Conservation (phyloP, 140 eudicot genomes). For the Stevia rebaudiana region DNA sequence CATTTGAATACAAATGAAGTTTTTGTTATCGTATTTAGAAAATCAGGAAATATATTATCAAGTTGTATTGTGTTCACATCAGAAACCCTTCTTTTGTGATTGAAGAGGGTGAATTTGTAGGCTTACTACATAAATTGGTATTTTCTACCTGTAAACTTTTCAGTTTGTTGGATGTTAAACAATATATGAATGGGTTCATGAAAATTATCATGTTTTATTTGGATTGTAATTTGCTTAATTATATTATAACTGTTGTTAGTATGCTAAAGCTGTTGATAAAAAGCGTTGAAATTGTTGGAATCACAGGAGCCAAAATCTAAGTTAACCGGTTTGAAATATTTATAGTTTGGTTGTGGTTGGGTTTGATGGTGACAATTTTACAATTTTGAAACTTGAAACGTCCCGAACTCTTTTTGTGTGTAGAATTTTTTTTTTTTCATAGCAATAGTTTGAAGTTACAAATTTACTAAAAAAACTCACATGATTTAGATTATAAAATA, state of each 20-base stretch:
- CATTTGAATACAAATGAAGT: constrained; percentile 72
- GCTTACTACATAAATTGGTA: background rate
- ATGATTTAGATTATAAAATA: no score
- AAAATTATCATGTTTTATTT: background rate
- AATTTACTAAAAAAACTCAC: no score
- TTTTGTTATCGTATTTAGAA: background rate
- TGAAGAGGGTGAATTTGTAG: constrained; percentile 8
- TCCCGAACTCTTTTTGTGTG: no score
- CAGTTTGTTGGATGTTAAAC: background rate
- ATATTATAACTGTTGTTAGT: background rate
- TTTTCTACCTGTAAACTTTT: background rate
- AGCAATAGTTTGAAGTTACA: no score
- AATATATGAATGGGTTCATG: background rate
- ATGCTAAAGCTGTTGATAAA: no score
- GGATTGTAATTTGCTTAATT: background rate
- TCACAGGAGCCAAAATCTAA: no score
- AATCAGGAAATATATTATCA: constrained; percentile 2
- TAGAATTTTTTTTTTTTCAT: no score
- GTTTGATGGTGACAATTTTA: no score
- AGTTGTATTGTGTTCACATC: background rate
- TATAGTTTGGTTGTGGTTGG: no score
- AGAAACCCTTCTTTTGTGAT: background rate
- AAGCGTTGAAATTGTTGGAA: no score
- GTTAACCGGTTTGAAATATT: no score
- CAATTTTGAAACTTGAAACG: no score